Evolutionary conservation across 2,329 filamentous ascomycete species (phyloP), one percentile per base, ranked within the genome.

Genomic region (Tolypocladium sp.): DNA sequence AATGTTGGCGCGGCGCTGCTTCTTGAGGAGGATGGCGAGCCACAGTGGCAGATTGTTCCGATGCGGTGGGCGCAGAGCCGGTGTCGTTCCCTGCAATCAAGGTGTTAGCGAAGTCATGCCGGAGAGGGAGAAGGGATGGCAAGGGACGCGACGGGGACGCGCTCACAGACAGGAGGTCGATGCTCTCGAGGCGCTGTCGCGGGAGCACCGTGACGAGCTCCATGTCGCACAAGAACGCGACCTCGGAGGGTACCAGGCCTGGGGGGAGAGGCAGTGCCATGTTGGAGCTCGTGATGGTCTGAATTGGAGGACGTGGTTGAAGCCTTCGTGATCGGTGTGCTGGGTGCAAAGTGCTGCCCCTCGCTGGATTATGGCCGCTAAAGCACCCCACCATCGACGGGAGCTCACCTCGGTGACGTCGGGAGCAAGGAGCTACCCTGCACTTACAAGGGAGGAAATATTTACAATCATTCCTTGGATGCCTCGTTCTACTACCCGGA

Each of bases 141-240:
- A 27, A 27, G 38, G 57, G 57, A 62, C 63, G 65, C 56, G 61
- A 55, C 6, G 57, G 61, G 58, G 56, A 63, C 63, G 62, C 59
- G 84, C 88, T 79, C 80, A 97, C 94, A 64, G 88, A 87, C 58
- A 99, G 83, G 62, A 99, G 82, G 67, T 90, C 82, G 63, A 99
- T 89, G 65, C 85, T 85, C 65, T 97, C 92, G 57, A 99, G 86
- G 63, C 90, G 85, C 73, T 97, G 92, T 58, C 94, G 90, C 41
- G 94, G 94, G 56, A 97, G 86, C 27, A 99, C 84, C 0, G 92
- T 97, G 59, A 99, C 89, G 68, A 91, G 84, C 77, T 97, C 93
- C 92, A 97, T 97, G 77, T 99, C 94, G 74, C 92, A 96, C 35
- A 97, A 79, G 70, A 97, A 99, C 56, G 92, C 90, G 53, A 95